Percentiles rank a stretch among this genome's conserved stretches.
Evolutionary conservation across 2,329 filamentous ascomycete species (phyloP).

Genomic region (Akanthomyces uredinophilus): DNA sequence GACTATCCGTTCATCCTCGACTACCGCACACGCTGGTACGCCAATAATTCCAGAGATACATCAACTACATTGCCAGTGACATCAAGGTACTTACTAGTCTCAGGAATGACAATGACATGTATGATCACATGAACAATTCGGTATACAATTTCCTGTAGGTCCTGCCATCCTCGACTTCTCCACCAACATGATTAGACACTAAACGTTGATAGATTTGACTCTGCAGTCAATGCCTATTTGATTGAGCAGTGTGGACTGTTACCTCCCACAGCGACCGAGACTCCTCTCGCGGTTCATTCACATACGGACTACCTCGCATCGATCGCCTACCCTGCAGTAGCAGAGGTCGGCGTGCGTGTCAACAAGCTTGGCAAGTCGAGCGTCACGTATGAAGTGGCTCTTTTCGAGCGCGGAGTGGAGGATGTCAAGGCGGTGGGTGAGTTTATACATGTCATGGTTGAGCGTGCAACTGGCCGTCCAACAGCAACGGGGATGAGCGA

Average conservation of each 20-base stretch:
- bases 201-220: slow-evolving; percentile 62
- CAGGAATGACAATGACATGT: slow-evolving; percentile 94
- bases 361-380: slow-evolving; percentile 81
- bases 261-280: slow-evolving; percentile 64
- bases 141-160: slow-evolving; percentile 73
- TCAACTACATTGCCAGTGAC: slow-evolving; percentile 16
- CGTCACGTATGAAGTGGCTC: slow-evolving; percentile 82
- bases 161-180: neutral
- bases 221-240: slow-evolving; percentile 82
- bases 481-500: slow-evolving; percentile 58
- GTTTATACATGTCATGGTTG: slow-evolving; percentile 86
- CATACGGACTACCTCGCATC: slow-evolving; percentile 82
- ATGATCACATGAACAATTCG: slow-evolving; percentile 87
- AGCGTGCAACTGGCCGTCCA: slow-evolving; percentile 66
- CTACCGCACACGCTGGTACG: slow-evolving; percentile 81
- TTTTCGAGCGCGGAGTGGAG: slow-evolving; percentile 72
- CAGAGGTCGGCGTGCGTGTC: slow-evolving; percentile 77
- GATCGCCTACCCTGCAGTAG: slow-evolving; percentile 73
- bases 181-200: neutral
- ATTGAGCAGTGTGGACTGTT: slow-evolving; percentile 71
- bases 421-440: slow-evolving; percentile 78
- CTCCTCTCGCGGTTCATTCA: slow-evolving; percentile 79
- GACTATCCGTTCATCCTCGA: slow-evolving; percentile 78
- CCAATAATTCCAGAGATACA: neutral
- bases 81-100: slow-evolving; percentile 9